Evolutionary conservation across 495 filamentous ascomycete genomes (phyloP).

Genomic region (Lepidopterella palustris): DNA sequence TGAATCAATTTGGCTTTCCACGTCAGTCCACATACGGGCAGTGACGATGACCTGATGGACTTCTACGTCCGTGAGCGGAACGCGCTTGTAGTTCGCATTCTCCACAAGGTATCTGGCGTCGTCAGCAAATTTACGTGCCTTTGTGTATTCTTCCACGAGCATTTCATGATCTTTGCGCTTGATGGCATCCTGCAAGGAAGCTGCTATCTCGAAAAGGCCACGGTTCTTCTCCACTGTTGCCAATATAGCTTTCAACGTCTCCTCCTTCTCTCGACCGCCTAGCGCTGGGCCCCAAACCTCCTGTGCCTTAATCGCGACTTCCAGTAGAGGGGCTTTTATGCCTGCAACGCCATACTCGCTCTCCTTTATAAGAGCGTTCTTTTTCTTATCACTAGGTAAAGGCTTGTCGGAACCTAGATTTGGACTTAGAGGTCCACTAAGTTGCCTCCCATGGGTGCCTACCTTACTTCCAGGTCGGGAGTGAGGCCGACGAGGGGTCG

Average conservation of each 20-base stretch:
- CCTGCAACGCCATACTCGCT: slow-evolving; percentile 90
- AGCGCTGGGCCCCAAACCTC: slow-evolving; percentile 95
- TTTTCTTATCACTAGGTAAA: slow-evolving; percentile 51
- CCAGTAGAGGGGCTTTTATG: slow-evolving; percentile 77
- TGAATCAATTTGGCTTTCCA: slow-evolving; percentile 69
- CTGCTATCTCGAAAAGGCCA: slow-evolving; percentile 71
- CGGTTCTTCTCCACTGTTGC: slow-evolving; percentile 68
- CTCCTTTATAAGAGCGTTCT: slow-evolving; percentile 87
- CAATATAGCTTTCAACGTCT: slow-evolving; percentile 68
- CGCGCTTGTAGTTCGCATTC: slow-evolving; percentile 43
- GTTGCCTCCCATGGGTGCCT: slow-evolving; percentile 54
- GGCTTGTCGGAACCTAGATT: slow-evolving; percentile 20
- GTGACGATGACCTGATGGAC: slow-evolving; percentile 79
- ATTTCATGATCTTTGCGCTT: slow-evolving; percentile 83
- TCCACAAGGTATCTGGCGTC: slow-evolving; percentile 60
- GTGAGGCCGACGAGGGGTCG: slow-evolving; percentile 4
- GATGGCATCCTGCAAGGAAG: slow-evolving; percentile 72
- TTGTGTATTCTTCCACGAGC: slow-evolving; percentile 77
- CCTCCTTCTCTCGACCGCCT: slow-evolving; percentile 86
- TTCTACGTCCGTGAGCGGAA: slow-evolving; percentile 61
- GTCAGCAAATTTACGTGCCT: slow-evolving; percentile 66
- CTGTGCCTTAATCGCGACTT: slow-evolving; percentile 87
- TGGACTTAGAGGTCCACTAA: slow-evolving; percentile 42
- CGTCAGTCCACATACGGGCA: slow-evolving; percentile 90
- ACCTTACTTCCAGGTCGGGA: slow-evolving; percentile 51